Percentiles rank a stretch among this genome's conserved stretches.
Evolutionary conservation across 257 asterid genomes (phyloP).

Genomic region (Nicotiana sylvestris): DNA sequence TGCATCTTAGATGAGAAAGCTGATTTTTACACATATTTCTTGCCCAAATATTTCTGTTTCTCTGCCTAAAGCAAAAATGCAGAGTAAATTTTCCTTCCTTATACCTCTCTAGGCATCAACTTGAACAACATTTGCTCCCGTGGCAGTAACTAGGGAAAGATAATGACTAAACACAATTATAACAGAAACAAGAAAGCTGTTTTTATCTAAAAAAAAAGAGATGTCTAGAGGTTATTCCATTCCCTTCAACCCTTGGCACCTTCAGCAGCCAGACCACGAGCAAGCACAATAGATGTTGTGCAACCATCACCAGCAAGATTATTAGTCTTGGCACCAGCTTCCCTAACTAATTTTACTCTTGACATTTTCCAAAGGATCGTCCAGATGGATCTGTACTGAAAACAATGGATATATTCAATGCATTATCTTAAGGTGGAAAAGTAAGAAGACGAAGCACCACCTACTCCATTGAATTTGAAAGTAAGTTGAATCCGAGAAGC

Average conservation of each 20-base stretch:
- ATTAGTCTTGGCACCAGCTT: slow-evolving; percentile 83
- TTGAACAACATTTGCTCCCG: slow-evolving; percentile 68
- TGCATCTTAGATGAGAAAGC: neutral
- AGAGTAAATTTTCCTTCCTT: neutral
- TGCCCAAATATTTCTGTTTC: neutral
- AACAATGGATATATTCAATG: slow-evolving; percentile 22
- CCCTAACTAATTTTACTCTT: slow-evolving; percentile 68
- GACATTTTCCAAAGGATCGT: slow-evolving; percentile 77
- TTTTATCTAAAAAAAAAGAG: too few relatives aligned
- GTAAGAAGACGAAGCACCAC: neutral
- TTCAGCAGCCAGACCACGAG: slow-evolving; percentile 71
- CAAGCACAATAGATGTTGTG: slow-evolving; percentile 74
- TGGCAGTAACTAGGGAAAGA: slow-evolving; percentile 49
- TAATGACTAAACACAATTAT: slow-evolving; percentile 2
- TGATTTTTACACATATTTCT: neutral
- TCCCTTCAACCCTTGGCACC: slow-evolving; percentile 57
- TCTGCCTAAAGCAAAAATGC: neutral
- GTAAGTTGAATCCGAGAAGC: neutral
- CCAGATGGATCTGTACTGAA: slow-evolving; percentile 80
- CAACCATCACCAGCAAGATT: slow-evolving; percentile 92
- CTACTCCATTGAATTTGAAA: neutral
- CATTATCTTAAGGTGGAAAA: slow-evolving; percentile 8
- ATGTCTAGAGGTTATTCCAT: neutral
- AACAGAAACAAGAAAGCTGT: neutral
- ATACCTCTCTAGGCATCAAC: slow-evolving; percentile 74